A percentile compares a stretch with the other conserved stretches of the same genome.
Evolutionary conservation across 768 basidiomycete genomes (phyloP).

Genomic region (Amanita pallidorosea): DNA sequence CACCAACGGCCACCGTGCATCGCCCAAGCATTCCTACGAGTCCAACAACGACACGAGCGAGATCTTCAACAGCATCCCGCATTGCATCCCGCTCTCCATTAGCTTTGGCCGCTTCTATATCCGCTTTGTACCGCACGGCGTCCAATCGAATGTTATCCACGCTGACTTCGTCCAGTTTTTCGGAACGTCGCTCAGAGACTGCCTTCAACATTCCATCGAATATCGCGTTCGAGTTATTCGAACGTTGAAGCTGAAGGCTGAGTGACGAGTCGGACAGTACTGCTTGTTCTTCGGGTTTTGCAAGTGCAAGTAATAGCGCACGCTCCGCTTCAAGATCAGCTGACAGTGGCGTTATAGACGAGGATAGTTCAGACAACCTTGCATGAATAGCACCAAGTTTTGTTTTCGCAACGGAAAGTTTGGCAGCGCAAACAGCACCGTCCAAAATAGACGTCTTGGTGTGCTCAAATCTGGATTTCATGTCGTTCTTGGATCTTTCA

Average conservation of each 20-base stretch:
- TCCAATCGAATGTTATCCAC: constrained; percentile 65
- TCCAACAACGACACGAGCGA: constrained; percentile 56
- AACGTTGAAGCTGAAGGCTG: constrained; percentile 48
- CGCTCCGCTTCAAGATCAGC: constrained; percentile 66
- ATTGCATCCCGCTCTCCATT: constrained; percentile 57
- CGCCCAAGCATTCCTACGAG: constrained; percentile 77
- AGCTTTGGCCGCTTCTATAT: constrained; percentile 60
- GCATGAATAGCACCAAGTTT: constrained; percentile 55
- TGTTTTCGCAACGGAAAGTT: constrained; percentile 56
- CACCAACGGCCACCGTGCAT: constrained; percentile 62
- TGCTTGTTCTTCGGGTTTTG: constrained; percentile 59
- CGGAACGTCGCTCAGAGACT: constrained; percentile 67
- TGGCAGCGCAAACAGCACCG: constrained; percentile 65
- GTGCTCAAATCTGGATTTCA: constrained; percentile 62
- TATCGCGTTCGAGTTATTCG: constrained; percentile 67
- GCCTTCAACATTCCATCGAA: constrained; percentile 84
- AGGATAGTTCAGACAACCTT: constrained; percentile 49
- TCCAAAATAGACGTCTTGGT: constrained; percentile 62
- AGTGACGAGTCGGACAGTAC: constrained; percentile 49
- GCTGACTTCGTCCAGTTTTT: constrained; percentile 63
- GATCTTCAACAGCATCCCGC: constrained; percentile 47
- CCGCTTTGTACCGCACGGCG: constrained; percentile 50
- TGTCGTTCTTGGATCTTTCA: constrained; percentile 62
- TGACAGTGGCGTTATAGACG: constrained; percentile 27
- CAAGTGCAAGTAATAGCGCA: constrained; percentile 54